Evolutionary conservation across 495 filamentous ascomycete species (phyloP).

Genomic region (Umbilicaria muhlenbergii): DNA sequence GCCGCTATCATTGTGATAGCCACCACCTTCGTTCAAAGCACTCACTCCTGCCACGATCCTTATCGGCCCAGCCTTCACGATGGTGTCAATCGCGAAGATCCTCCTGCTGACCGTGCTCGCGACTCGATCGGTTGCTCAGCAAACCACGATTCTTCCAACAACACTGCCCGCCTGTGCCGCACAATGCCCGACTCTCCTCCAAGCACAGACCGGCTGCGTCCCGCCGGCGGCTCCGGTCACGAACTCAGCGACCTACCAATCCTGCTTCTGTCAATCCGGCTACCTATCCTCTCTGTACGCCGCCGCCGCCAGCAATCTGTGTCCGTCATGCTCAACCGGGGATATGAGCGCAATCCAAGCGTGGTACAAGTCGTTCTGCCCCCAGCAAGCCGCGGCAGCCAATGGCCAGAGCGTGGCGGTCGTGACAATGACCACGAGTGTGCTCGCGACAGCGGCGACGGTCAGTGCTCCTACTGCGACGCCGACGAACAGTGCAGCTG

Average conservation of each 20-base stretch:
- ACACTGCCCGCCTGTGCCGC: slow-evolving; percentile 33
- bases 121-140: too few species aligned
- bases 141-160: slow-evolving; percentile 13
- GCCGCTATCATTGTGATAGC: too few species aligned
- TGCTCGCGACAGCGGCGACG: slow-evolving; percentile 11
- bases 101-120: too few species aligned
- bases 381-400: slow-evolving; percentile 10
- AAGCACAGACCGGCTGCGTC: slow-evolving; percentile 30
- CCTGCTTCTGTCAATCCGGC: slow-evolving; percentile 39
- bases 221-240: slow-evolving; percentile 20
- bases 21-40: too few species aligned
- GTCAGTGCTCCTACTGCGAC: slow-evolving; percentile 11
- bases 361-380: slow-evolving; percentile 34
- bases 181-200: slow-evolving; percentile 25
- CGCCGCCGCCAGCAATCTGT: slow-evolving; percentile 13
- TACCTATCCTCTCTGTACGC: slow-evolving; percentile 25
- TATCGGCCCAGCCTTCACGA: too few species aligned
- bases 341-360: slow-evolving; percentile 20
- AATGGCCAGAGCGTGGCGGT: slow-evolving; percentile 11
- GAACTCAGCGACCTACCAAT: slow-evolving; percentile 25
- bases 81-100: too few species aligned
- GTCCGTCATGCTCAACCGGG: slow-evolving; percentile 5
- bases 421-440: slow-evolving; percentile 6
- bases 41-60: too few species aligned
- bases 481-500: slow-evolving; percentile 12